A percentile compares a stretch with the other conserved stretches of the same genome.
phyloP scores from a whole-genome alignment of 192 early-diverging fungal species.

The Lobosporangium transversale region DNA sequence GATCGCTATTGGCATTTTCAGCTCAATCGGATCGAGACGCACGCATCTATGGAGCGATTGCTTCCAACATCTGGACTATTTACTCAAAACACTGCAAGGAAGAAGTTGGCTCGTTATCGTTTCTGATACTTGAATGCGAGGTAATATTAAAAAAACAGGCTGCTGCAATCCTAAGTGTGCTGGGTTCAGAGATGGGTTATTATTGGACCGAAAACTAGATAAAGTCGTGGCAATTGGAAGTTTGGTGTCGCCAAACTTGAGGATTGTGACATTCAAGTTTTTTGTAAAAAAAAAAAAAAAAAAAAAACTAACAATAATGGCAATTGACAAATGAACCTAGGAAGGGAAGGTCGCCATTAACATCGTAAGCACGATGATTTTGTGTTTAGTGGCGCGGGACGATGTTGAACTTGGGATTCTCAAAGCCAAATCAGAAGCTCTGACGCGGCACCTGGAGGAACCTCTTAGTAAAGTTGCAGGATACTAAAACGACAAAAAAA shows the following conservation, averaged over 20 bases:
- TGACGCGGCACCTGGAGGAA: slow-evolving; percentile 60
- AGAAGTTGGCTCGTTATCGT: slow-evolving; percentile 46
- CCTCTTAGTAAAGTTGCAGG: slow-evolving; percentile 53
- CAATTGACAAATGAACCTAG: too few relatives aligned
- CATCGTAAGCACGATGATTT: slow-evolving; percentile 60
- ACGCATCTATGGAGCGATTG: slow-evolving; percentile 65
- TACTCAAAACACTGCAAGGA: slow-evolving; percentile 57
- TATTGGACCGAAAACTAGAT: too few relatives aligned
- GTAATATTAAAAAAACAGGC: slow-evolving; percentile 25
- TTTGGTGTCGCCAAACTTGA: too few relatives aligned
- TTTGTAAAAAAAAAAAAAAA: background rate
- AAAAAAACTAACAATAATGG: too few relatives aligned
- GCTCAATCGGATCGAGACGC: slow-evolving; percentile 64
- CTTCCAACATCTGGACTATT: slow-evolving; percentile 69
- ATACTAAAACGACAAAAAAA: slow-evolving; percentile 15
- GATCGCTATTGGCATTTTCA: slow-evolving; percentile 65
- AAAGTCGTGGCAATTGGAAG: too few relatives aligned
- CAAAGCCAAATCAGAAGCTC: slow-evolving; percentile 64
- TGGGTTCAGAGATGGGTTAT: too few relatives aligned
- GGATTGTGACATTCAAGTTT: too few relatives aligned
- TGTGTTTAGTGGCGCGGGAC: slow-evolving; percentile 62
- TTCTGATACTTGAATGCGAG: slow-evolving; percentile 61
- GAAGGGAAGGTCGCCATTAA: slow-evolving; percentile 59
- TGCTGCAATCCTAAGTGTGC: too few relatives aligned
- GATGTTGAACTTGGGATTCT: slow-evolving; percentile 62